Base-by-base conservation (phyloP, 2,329 filamentous ascomycete genomes). In the Scytalidium lignicola region DNA sequence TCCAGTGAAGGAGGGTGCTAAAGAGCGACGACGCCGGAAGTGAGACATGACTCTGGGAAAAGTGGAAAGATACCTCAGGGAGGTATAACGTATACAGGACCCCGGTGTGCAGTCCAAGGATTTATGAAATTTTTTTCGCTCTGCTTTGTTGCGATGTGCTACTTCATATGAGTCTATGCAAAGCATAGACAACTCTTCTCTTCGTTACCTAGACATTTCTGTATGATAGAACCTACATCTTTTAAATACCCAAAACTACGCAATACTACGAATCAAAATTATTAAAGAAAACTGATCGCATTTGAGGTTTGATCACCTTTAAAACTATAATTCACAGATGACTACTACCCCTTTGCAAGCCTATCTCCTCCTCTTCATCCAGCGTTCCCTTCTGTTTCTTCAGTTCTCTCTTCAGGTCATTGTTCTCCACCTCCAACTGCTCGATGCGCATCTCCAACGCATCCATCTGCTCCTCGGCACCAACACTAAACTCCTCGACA, bases 401-500 rank as follows among this genome's bases (percentile, higher is more conserved):
- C 18, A 63, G 17, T 42, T 58, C 51, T 20, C 80, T 78, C 8
- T 67, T 86, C 22, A 85, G 76, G 2, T 58, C 60, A 21, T 41
- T 54, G 21, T 75, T 75, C 53, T 72, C 78, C 46, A 63, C 67
- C 58, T 78, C 74, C 8, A 85, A 65, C 21, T 72, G 65, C 44
- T 75, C 71, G 21, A 86, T 68, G 48, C 72, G 66, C 46, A 71
- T 65, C 54, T 79, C 70, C 37, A 86, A 65, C 9, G 73, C 72
- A 53, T 83, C 81, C 68, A 82, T 77, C 61, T 80, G 72, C 65
- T 86, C 82, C 29, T 78, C 68, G 1, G 82, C 81, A 8, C 80
- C 82, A 6, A 83, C 73, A 23, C 77, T 78, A 52, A 86, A 71
- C 64, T 88, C 84, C 59, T 88, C 82, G 6, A 85, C 78, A 46